Conservation (phyloP, 768 basidiomycete species). For the Floccularia luteovirens region DNA sequence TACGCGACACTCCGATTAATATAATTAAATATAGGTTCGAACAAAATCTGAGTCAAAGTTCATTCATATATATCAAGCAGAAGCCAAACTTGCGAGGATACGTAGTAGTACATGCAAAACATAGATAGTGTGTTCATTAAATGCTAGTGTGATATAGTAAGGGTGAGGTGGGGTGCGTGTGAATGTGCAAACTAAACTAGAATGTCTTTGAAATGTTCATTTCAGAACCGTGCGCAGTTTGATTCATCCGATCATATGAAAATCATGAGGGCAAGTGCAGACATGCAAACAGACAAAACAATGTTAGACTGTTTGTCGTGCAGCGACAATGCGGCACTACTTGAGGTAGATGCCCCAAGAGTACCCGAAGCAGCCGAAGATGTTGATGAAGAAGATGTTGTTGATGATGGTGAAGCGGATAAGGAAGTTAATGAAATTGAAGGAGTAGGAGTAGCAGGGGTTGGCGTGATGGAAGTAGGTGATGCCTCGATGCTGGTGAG, state of each 20-base stretch:
- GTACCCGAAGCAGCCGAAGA: slow-evolving; percentile 7
- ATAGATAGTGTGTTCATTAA: too few relatives aligned
- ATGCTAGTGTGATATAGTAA: too few relatives aligned
- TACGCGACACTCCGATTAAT: too few relatives aligned
- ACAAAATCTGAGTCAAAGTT: too few relatives aligned
- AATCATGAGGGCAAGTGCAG: slow-evolving; percentile 9
- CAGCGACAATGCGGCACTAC: slow-evolving; percentile 18
- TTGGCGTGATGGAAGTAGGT: neutral
- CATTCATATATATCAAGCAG: too few relatives aligned
- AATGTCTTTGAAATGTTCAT: neutral
- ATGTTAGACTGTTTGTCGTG: slow-evolving; percentile 8
- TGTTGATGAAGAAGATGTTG: slow-evolving; percentile 8
- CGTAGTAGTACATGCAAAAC: neutral
- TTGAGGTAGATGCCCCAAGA: slow-evolving; percentile 11
- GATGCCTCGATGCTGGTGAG: neutral
- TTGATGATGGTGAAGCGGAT: slow-evolving; percentile 5
- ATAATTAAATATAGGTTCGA: too few relatives aligned
- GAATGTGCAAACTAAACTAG: neutral
- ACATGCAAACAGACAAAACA: slow-evolving; percentile 10
- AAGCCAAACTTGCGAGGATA: neutral
- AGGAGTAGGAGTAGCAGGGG: neutral
- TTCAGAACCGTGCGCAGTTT: neutral
- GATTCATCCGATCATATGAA: slow-evolving; percentile 1
- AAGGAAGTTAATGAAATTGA: slow-evolving; percentile 5
- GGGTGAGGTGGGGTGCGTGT: too few relatives aligned